Conservation (phyloP, 2,329 filamentous ascomycete genomes). For the Neodidymelliopsis sp. region DNA sequence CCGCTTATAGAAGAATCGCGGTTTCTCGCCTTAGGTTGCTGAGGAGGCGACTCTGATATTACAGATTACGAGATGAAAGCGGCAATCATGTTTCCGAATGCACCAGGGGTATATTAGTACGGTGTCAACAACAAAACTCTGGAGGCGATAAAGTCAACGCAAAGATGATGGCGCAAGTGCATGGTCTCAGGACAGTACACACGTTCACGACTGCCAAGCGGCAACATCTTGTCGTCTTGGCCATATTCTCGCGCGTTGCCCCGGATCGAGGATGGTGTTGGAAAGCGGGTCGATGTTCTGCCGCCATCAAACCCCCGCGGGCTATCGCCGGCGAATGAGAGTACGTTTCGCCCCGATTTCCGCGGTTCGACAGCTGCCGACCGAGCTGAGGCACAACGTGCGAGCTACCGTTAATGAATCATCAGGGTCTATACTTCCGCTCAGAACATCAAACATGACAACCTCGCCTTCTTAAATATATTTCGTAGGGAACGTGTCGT, state of each 20-base stretch:
- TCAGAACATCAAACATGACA: too few relatives aligned
- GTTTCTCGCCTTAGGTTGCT: background rate
- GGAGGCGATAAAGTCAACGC: constrained; percentile 1
- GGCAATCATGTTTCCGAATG: constrained; percentile 5
- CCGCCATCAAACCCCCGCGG: constrained; percentile 11
- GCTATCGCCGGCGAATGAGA: constrained; percentile 7
- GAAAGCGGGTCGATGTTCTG: constrained; percentile 22
- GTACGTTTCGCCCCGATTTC: constrained; percentile 12
- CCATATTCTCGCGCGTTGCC: constrained; percentile 19
- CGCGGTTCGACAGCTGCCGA: constrained; percentile 1
- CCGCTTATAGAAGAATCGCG: background rate
- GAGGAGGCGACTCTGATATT: background rate
- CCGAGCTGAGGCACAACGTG: constrained; percentile 9
- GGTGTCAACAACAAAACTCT: background rate
- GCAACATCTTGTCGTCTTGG: constrained; percentile 18
- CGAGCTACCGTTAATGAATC: background rate
- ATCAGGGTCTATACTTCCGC: background rate
- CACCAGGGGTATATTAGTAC: constrained; percentile 4
- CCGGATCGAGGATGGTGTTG: constrained; percentile 12
- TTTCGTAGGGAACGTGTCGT: too few relatives aligned
- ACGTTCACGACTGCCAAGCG: constrained; percentile 11
- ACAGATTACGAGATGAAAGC: constrained; percentile 7
- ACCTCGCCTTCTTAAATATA: too few relatives aligned
- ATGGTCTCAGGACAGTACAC: background rate
- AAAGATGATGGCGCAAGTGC: background rate